These are phyloP conservation scores for Reticulascus tulasneorum DNA, from an alignment of 2,329 filamentous ascomycete species.

Conservation along the genomic window DNA sequence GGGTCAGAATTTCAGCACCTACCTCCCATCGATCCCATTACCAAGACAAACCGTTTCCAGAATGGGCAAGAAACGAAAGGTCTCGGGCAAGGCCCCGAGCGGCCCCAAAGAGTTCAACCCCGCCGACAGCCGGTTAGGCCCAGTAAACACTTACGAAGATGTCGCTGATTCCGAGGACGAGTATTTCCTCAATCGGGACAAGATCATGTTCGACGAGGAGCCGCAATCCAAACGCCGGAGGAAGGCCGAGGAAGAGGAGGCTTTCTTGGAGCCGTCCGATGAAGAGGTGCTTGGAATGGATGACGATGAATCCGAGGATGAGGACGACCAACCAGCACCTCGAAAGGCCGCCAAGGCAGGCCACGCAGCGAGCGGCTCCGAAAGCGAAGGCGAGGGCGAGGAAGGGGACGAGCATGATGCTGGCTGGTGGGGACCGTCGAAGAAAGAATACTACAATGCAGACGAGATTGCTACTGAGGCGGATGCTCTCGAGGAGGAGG, in stretches of 20 bases:
- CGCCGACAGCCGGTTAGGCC: conserved; percentile 58
- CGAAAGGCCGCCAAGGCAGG: conserved; percentile 36
- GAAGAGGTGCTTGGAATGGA: conserved; percentile 53
- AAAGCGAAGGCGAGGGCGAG: conserved; percentile 38
- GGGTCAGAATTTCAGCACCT: too few species aligned
- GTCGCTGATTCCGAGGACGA: conserved; percentile 93
- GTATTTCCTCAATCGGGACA: conserved; percentile 82
- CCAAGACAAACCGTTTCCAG: neutral
- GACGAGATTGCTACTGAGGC: conserved; percentile 65
- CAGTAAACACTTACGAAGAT: conserved; percentile 67
- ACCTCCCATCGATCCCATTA: neutral
- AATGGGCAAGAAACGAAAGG: conserved; percentile 72
- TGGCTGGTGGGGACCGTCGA: conserved; percentile 82
- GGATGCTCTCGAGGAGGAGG: conserved; percentile 83
- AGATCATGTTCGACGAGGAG: conserved; percentile 78
- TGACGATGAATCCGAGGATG: conserved; percentile 36
- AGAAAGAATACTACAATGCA: conserved; percentile 88
- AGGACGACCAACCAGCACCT: conserved; percentile 28
- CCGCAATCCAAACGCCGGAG: conserved; percentile 74
- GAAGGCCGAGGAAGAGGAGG: conserved; percentile 64
- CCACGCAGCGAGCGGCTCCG: conserved; percentile 27
- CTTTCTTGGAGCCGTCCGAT: conserved; percentile 55
- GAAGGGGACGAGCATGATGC: conserved; percentile 55
- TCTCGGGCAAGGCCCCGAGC: conserved; percentile 42
- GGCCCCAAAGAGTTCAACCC: conserved; percentile 53